Base-by-base conservation (phyloP, 2,329 filamentous ascomycete genomes). In the Scolecobasidium constrictum region DNA sequence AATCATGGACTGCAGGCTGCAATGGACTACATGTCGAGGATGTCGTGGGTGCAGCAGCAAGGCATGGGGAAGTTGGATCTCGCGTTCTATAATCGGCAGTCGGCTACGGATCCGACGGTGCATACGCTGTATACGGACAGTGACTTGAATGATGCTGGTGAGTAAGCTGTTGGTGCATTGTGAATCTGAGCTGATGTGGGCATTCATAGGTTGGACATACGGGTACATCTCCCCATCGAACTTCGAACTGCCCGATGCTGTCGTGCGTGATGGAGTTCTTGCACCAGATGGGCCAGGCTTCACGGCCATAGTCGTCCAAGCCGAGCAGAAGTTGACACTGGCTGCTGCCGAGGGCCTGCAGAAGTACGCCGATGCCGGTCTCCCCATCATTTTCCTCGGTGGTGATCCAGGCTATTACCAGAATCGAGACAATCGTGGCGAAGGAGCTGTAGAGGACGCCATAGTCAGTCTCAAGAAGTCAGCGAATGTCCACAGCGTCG, bases 141-240 rank as follows among this genome's bases (percentile, higher is more conserved):
- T n/a, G n/a, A n/a, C n/a, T n/a, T n/a, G n/a, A n/a, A n/a, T n/a
- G n/a, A n/a, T n/a, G n/a, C n/a, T n/a, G n/a, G n/a, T n/a, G n/a
- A n/a, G n/a, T 16, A 13, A 33, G 22, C 13, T n/a, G 26, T 4
- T 19, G 21, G 22, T 37, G 16, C 12, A n/a, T 38, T 6, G 22
- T 20, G 5, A n/a, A 37, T 17, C 5, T 37, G 33, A 23, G 33
- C 11, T 15, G 33, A 45, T 34, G 17, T 37, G 13, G 42, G 26
- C 18, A 44, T 34, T 15, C 37, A 28, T 20, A 41, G 22, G 19
- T 28, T 39, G 23, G 11, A 9, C 12, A 16, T 39, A 39, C 37
- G 37, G 23, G 37, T 39, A 39, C 19, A 13, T 39, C 6, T 12
- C 11, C 23, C 37, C 37, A 18, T 12, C 11, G 19, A 23, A 39